A percentile compares a stretch with the other conserved stretches of the same genome.
These are phyloP conservation scores for Lecanoromycetidae sp. DNA, from an alignment of 2,329 filamentous ascomycete genomes.

Conservation along the genomic window DNA sequence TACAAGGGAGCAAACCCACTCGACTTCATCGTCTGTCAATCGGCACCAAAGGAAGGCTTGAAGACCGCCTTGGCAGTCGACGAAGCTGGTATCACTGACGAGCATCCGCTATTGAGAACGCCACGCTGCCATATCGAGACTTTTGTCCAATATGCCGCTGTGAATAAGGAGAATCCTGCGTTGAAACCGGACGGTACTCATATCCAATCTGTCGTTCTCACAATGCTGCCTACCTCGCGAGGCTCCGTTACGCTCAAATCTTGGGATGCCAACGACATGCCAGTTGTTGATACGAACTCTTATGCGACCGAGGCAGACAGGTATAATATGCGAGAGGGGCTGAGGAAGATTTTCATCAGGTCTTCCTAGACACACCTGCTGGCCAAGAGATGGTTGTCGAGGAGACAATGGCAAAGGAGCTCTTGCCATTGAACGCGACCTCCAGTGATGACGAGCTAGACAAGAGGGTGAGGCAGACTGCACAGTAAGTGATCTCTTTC, in stretches of 20 bases:
- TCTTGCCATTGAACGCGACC: conserved; percentile 12
- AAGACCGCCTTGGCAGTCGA: background rate
- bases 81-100: background rate
- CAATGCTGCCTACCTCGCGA: conserved; percentile 4
- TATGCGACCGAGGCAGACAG: conserved; percentile 1
- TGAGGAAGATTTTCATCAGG: background rate
- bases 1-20: background rate
- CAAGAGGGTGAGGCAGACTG: conserved; percentile 16
- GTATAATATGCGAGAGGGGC: background rate
- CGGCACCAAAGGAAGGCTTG: background rate
- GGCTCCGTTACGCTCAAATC: conserved; percentile 1
- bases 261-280: background rate
- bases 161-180: background rate
- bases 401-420: background rate
- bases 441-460: conserved; percentile 22
- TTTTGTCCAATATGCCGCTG: background rate
- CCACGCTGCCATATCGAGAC: conserved; percentile 1
- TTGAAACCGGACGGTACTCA: background rate
- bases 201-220: background rate
- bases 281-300: conserved; percentile 7
- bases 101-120: background rate
- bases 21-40: background rate
- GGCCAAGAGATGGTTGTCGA: background rate
- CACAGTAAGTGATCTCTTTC: conserved; percentile 1
- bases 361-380: conserved; percentile 2